Conservation (phyloP, 2,329 filamentous ascomycete species). For the Xylariaceae sp. region DNA sequence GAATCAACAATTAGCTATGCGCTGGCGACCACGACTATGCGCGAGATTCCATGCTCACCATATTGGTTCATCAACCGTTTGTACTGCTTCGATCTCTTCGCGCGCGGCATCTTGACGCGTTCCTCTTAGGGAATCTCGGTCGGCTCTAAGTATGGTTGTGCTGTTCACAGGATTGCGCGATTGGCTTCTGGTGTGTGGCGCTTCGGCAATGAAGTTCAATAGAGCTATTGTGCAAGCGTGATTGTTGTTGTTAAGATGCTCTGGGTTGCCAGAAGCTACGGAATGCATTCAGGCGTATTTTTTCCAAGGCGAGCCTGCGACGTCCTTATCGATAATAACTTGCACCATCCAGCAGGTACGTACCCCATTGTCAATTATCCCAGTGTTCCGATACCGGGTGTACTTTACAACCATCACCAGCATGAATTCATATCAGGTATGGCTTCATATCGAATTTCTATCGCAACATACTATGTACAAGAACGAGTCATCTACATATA, state of each 20-base stretch:
- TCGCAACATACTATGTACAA: too few species aligned
- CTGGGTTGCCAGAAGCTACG: background rate
- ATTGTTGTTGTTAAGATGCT: background rate
- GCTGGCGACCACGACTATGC: background rate
- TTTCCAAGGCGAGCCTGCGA: background rate
- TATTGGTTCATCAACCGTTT: slow-evolving; percentile 93
- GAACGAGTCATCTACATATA: too few species aligned
- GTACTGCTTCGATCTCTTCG: slow-evolving; percentile 70
- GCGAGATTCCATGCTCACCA: slow-evolving; percentile 32
- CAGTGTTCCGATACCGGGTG: too few species aligned
- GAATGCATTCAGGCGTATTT: background rate
- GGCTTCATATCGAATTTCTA: too few species aligned
- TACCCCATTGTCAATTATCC: too few species aligned
- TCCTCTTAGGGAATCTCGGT: background rate
- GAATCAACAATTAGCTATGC: background rate
- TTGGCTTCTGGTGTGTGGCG: background rate
- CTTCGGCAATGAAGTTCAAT: background rate
- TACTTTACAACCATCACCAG: too few species aligned
- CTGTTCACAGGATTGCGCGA: background rate
- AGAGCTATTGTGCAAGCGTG: background rate
- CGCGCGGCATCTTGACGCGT: slow-evolving; percentile 29
- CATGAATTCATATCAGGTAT: too few species aligned
- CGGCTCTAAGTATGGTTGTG: background rate
- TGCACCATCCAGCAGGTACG: too few species aligned
- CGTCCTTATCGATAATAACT: background rate